Evolutionary conservation across 345 rosid species (phyloP), one percentile per base, ranked within the genome.

Genomic region (Gossypium thurberi): DNA sequence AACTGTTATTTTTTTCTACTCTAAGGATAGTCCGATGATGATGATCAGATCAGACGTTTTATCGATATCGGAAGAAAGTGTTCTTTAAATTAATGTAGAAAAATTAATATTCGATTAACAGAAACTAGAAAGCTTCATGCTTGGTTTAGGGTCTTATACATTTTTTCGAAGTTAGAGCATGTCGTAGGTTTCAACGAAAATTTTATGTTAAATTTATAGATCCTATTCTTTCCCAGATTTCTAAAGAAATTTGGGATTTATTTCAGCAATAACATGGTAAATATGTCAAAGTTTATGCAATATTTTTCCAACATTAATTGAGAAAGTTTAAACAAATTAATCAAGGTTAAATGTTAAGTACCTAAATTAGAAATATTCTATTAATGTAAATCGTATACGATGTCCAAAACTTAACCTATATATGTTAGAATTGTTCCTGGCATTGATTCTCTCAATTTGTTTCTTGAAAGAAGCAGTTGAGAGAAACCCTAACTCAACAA

Each of bases 401-500:
- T 28, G 33, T 28, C 5, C 33, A 28, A 28, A 28, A 28, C 33
- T 28, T 28, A 28, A 28, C 5, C 33, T 3, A 28, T 28, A 28
- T 28, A 28, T 28, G 40, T 33, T 88, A 85, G 25, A 86, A 77
- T 73, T 79, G 78, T 42, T 76, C 75, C 15, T 83, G 88, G 86
- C 59, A 83, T 81, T 13, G 80, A 18, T 3, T 83, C 87, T 12
- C 82, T 73, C 14, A 84, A 56, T 13, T 66, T 66, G 73, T 88
- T 88, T 23, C 84, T 82, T 63, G 90, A 86, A 18, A 86, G 80
- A 46, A 82, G 82, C n/a, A 84, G 70, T 75, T 3, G 79, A 67
- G 1, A 86, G 67, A 15, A 73, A 69, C 10, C 55, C 63, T 75
- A 82, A 74, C 1, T 83, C 70, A 17, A 72, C 77, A 17, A 81